Evolutionary conservation across 306 rosid species (phyloP).

Genomic region (Cucumis sativus): Cucumber_9930_V3 NC_026658.2:24511001-24511500

Average conservation of each 20-base stretch:
- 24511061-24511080: not conserved
- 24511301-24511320: not conserved
- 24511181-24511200: not conserved
- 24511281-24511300: not conserved
- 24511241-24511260: not conserved
- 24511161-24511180: not conserved
- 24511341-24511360: not conserved
- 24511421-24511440: not conserved
- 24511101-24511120: slow-evolving; percentile 4
- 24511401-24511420: not conserved
- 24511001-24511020: not conserved
- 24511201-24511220: not conserved
- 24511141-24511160: not conserved
- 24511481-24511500: not conserved
- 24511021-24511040: not conserved
- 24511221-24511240: not conserved
- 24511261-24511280: not conserved
- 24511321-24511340: not conserved
- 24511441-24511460: not conserved
- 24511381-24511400: not conserved
- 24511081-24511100: not conserved
- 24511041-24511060: not conserved
- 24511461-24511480: not conserved
- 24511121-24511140: not conserved
- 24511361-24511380: not conserved